Evolutionary conservation across 1,139 yeast genomes (phyloP), one percentile per base, ranked within the genome.

Genomic region (Wickerhamiella infanticola): DNA sequence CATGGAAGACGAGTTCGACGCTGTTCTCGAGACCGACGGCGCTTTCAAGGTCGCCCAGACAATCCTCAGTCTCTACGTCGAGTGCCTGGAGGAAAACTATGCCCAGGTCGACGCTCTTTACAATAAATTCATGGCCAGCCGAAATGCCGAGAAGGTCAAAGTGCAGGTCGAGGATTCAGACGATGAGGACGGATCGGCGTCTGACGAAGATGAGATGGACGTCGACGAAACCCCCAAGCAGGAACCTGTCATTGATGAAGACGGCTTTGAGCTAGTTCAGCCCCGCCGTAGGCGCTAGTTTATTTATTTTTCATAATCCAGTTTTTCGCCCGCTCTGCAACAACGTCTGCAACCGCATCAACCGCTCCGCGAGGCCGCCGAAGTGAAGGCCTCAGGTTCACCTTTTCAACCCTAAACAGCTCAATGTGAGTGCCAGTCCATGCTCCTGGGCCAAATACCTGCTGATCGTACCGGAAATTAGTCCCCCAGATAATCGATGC

Each of bases 1-100:
- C 38, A 84, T 90, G 95, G 77, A 79, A 52, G 98, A 90, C 63
- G 99, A 90, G 62, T 90, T 90, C 58, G 95, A 84, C 48, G 82
- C 82, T 5, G 74, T 77, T 46, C 75, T 90, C 39, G 96, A 90
- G 56, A 95, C 90, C 60, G 95, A 83, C 54, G 78, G 94, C 9
- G 94, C 94, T 0, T 69, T 80, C 50, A 75, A 75, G 18, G 74
- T 85, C 40, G 94, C 88, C 3, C 76, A 74, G 39, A 70, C 73
- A 53, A 71, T 93, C 31, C 63, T 86, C 48, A 71, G 72, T 45
- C 58, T 80, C 25, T 90, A 84, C 65, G 74, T 74, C 54, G 77
- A 81, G 48, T 81, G 86, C 49, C 63, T 65, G 1, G 64, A 64
- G 8, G 68, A 70, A 25, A 67, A 79, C 45, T 84, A 72, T 58